phyloP scores from a whole-genome alignment of 805 yeast genomes.

The Kluyveromyces wickerhamii region DNA sequence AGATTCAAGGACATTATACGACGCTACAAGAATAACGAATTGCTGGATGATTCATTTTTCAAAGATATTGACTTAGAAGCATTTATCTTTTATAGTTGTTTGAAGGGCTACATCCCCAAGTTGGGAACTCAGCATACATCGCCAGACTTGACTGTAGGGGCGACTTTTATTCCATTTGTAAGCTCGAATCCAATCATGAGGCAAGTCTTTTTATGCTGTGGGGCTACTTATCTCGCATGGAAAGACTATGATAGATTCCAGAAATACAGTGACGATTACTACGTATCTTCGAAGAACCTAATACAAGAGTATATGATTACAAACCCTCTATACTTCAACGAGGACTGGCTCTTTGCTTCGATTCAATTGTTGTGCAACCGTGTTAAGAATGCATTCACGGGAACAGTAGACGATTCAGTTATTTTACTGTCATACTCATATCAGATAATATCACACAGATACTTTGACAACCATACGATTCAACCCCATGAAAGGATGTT shows the following conservation, averaged over 20 bases:
- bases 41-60: conserved; percentile 8
- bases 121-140: conserved; percentile 38
- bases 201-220: conserved; percentile 35
- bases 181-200: conserved; percentile 24
- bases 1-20: conserved; percentile 7
- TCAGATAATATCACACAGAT: conserved; percentile 29
- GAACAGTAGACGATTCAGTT: conserved; percentile 25
- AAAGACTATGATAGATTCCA: conserved; percentile 21
- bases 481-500: conserved; percentile 31
- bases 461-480: conserved; percentile 3
- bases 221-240: conserved; percentile 34
- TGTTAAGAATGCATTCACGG: conserved; percentile 27
- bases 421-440: conserved; percentile 31
- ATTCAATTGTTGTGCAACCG: conserved; percentile 34
- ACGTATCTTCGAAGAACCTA: conserved; percentile 18
- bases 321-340: conserved; percentile 25
- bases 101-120: conserved; percentile 34
- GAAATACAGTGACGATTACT: conserved; percentile 18
- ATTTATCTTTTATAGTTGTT: conserved; percentile 30
- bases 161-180: conserved; percentile 34
- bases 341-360: conserved; percentile 36
- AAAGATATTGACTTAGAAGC: conserved; percentile 8
- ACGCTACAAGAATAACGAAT: conserved; percentile 8
- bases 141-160: conserved; percentile 33
- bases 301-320: conserved; percentile 18